Percentiles rank a stretch among this genome's conserved stretches.
Evolutionary conservation across 2,329 filamentous ascomycete genomes (phyloP).

Genomic region (Stachybotrys chartarum): DNA sequence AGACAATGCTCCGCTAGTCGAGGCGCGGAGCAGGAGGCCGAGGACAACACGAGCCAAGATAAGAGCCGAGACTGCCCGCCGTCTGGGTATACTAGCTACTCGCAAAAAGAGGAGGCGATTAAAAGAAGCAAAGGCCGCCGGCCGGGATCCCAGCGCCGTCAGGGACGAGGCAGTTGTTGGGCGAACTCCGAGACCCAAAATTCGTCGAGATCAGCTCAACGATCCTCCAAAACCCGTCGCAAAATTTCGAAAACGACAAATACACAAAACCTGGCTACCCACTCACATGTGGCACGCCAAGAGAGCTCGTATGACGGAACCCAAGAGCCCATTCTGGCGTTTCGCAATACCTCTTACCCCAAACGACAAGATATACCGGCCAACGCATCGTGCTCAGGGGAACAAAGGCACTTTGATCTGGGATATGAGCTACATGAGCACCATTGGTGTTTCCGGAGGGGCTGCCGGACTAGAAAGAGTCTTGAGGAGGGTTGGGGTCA

Average conservation of each 20-base stretch:
- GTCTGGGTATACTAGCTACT: conserved; percentile 56
- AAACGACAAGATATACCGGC: conserved; percentile 81
- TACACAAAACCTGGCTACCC: conserved; percentile 87
- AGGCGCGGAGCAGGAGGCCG: conserved; percentile 54
- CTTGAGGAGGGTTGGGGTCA: conserved; percentile 58
- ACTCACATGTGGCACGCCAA: conserved; percentile 95
- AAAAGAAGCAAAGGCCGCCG: conserved; percentile 18
- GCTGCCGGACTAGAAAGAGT: conserved; percentile 57
- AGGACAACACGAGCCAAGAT: conserved; percentile 50
- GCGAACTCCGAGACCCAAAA: conserved; percentile 48
- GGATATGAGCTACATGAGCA: conserved; percentile 94
- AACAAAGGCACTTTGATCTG: conserved; percentile 74
- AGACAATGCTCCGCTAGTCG: conserved; percentile 83
- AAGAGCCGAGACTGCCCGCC: conserved; percentile 69
- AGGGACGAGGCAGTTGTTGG: conserved; percentile 10
- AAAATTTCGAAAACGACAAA: conserved; percentile 79
- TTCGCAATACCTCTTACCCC: conserved; percentile 81
- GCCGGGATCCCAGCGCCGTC: conserved; percentile 6
- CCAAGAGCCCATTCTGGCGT: conserved; percentile 76
- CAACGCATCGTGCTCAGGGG: conserved; percentile 73
- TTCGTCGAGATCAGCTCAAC: conserved; percentile 64
- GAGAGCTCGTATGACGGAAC: conserved; percentile 77
- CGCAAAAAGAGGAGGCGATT: conserved; percentile 40
- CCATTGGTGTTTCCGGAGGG: conserved; percentile 68
- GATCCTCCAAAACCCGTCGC: conserved; percentile 45